Conservation (phyloP, 148 eudicot species). For the Salicornia ramosissima region DNA sequence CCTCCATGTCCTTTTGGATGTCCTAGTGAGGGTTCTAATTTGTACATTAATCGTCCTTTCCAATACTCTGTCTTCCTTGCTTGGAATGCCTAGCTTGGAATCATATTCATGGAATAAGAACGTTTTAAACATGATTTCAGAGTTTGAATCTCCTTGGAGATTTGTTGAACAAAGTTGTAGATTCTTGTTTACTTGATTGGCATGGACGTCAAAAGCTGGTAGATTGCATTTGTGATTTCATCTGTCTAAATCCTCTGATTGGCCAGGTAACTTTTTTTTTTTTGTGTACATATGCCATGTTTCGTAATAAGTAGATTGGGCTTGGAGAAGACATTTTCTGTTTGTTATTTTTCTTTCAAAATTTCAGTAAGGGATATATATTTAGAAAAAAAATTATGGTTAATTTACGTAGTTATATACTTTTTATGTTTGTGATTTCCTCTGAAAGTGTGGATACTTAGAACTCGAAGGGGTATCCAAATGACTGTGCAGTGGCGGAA, state of each 20-base stretch:
- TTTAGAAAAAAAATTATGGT: no score
- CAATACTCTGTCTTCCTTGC: not conserved
- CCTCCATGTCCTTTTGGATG: not conserved
- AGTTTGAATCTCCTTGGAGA: slow-evolving; percentile 59
- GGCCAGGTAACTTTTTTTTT: slow-evolving; percentile 60
- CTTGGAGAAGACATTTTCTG: no score
- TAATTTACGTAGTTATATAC: no score
- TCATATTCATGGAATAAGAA: slow-evolving; percentile 1
- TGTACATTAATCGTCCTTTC: not conserved
- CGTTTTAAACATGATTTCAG: slow-evolving; percentile 33
- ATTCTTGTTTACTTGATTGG: slow-evolving; percentile 69
- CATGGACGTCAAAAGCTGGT: slow-evolving; percentile 67
- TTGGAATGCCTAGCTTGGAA: not conserved
- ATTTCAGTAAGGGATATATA: no score
- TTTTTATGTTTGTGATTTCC: not conserved
- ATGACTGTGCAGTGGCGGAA: not conserved
- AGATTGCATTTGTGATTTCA: slow-evolving; percentile 71
- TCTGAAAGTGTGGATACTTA: not conserved
- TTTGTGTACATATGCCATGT: not conserved
- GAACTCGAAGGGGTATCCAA: not conserved
- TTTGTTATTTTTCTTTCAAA: no score
- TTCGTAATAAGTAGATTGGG: not conserved
- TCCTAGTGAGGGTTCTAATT: not conserved
- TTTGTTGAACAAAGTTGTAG: slow-evolving; percentile 58
- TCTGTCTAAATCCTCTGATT: slow-evolving; percentile 57